A percentile compares a stretch with the other conserved stretches of the same genome.
Conservation (phyloP, 2,329 filamentous ascomycete genomes). For the Macrophomina tecta region DNA sequence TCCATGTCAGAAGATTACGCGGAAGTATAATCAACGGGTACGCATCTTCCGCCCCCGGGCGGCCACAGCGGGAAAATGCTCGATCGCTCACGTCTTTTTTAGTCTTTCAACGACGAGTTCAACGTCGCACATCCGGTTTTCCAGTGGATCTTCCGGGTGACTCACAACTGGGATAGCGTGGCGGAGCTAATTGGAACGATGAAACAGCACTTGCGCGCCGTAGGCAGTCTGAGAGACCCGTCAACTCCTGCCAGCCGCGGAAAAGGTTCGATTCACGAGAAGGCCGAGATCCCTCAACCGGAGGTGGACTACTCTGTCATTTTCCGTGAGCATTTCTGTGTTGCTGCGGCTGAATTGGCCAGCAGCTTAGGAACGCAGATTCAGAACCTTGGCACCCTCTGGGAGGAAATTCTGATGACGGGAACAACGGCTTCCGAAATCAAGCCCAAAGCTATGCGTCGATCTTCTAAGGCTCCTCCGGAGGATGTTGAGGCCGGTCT, state of each 20-base stretch:
- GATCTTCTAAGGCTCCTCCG: conserved; percentile 19
- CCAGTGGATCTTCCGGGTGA: conserved; percentile 85
- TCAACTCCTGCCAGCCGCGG: conserved; percentile 36
- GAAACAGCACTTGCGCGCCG: conserved; percentile 68
- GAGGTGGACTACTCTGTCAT: conserved; percentile 75
- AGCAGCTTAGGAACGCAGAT: conserved; percentile 68
- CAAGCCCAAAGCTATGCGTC: conserved; percentile 4
- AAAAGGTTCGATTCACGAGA: conserved; percentile 30
- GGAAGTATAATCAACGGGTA: conserved; percentile 47
- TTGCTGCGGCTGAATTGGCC: conserved; percentile 77
- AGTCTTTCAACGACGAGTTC: conserved; percentile 75
- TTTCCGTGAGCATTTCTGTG: conserved; percentile 83
- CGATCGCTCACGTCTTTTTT: conserved; percentile 22
- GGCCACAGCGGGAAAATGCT: not conserved
- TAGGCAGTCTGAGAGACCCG: conserved; percentile 47
- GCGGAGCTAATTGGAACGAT: conserved; percentile 73
- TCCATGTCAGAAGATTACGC: conserved; percentile 78
- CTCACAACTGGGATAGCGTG: conserved; percentile 76
- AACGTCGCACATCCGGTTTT: conserved; percentile 79
- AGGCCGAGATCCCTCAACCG: conserved; percentile 56
- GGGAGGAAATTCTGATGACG: conserved; percentile 76
- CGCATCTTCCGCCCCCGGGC: not conserved
- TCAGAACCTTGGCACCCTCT: conserved; percentile 70
- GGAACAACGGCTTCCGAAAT: conserved; percentile 47
- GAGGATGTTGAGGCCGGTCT: conserved; percentile 50